Percentiles rank a stretch among this genome's conserved stretches.
Evolutionary conservation across 441 rosid genomes (phyloP).

Genomic region (Jatropha podagrica): DNA sequence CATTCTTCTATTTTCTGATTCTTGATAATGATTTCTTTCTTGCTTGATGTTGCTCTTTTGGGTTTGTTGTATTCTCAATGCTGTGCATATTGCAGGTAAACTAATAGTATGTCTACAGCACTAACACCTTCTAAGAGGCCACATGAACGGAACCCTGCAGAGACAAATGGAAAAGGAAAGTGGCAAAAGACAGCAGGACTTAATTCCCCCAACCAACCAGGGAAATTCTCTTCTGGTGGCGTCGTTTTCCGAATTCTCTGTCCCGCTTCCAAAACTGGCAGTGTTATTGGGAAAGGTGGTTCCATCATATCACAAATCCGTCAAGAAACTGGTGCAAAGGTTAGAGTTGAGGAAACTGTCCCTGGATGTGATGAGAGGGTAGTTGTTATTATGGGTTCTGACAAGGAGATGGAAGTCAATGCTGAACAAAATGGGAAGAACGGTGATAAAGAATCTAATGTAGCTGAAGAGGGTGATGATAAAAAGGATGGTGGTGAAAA

Average conservation of each 20-base stretch:
- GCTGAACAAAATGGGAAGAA: slow-evolving; percentile 32
- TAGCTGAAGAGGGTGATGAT: slow-evolving; percentile 28
- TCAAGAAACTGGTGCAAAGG: slow-evolving; percentile 52
- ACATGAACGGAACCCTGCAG: slow-evolving; percentile 37
- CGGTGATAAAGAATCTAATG: slow-evolving; percentile 33
- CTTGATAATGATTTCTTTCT: neutral
- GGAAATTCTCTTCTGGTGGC: slow-evolving; percentile 27
- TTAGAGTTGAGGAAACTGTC: slow-evolving; percentile 54
- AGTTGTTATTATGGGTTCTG: slow-evolving; percentile 42
- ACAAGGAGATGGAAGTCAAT: slow-evolving; percentile 35
- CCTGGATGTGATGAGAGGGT: slow-evolving; percentile 64
- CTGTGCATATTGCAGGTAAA: slow-evolving; percentile 2
- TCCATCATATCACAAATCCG: slow-evolving; percentile 44
- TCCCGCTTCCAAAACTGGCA: slow-evolving; percentile 39
- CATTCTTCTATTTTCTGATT: neutral
- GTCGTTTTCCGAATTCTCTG: slow-evolving; percentile 50
- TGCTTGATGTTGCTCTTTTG: neutral
- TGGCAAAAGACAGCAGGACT: slow-evolving; percentile 40
- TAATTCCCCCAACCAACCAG: slow-evolving; percentile 26
- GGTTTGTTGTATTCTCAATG: neutral
- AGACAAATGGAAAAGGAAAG: slow-evolving; percentile 50
- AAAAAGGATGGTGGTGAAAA: slow-evolving; percentile 31
- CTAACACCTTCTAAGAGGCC: slow-evolving; percentile 65
- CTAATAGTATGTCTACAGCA: slow-evolving; percentile 43
- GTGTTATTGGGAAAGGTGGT: slow-evolving; percentile 45